phyloP scores from a whole-genome alignment of 768 basidiomycete species.

The Lactifluus piperatus region DNA sequence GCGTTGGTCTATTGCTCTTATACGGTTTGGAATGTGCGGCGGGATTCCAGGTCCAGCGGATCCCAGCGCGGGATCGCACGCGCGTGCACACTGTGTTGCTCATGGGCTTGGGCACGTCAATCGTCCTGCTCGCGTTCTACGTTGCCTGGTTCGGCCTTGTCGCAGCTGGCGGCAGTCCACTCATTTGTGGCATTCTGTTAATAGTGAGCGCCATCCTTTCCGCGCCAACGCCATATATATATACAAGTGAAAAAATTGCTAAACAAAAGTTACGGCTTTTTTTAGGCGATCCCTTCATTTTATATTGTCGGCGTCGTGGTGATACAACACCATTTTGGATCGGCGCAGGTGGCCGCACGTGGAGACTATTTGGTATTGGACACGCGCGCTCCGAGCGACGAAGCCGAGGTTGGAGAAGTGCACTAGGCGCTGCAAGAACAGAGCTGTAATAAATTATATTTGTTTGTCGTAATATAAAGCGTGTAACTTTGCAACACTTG shows the following conservation, averaged over 20 bases:
- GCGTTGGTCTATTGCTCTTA: not conserved
- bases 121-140: slow-evolving; percentile 4
- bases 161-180: not conserved
- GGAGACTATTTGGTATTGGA: slow-evolving; percentile 1
- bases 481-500: too few relatives aligned
- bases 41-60: not conserved
- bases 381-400: not conserved
- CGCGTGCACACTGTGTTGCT: not conserved
- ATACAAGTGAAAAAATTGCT: not conserved
- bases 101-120: not conserved
- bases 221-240: too few relatives aligned
- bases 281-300: not conserved
- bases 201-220: not conserved
- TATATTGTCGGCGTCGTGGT: slow-evolving; percentile 1
- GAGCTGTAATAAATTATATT: not conserved
- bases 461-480: not conserved
- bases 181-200: not conserved
- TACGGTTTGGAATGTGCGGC: slow-evolving; percentile 2
- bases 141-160: slow-evolving; percentile 9
- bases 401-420: not conserved
- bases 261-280: not conserved
- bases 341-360: not conserved
- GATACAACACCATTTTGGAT: not conserved
- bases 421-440: not conserved
- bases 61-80: not conserved